Base-by-base conservation (phyloP, 345 rosid species). In the Excoecaria agallocha region DNA sequence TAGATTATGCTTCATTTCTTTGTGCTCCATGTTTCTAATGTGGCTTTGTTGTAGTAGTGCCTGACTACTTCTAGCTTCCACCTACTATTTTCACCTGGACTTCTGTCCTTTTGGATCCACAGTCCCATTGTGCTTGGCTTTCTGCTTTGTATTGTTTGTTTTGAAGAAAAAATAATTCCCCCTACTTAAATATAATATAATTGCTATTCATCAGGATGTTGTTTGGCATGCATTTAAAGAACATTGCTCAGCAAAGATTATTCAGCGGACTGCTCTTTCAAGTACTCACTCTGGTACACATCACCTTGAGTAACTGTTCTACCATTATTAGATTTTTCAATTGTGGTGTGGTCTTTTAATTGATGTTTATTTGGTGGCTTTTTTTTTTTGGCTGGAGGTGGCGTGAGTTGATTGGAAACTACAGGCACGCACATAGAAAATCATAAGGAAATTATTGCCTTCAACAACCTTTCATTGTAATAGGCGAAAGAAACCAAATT, bases 191-290 rank as follows among this genome's bases (percentile, higher is more conserved):
- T 12, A 38, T 68, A 24, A 17, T 72, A 39, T 61, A 12, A 48
- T 68, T 76, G 51, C 15, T 56, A 16, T 74, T 65, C 61, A 79
- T 62, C 85, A 94, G 97, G 90, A 84, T 82, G 76, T 92, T 73
- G 83, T 90, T 72, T 78, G 85, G 87, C 82, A 76, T 80, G 96
- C 86, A 76, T 88, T 92, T 70, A 71, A 76, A 35, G 86, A 89
- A 85, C 83, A 57, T 39, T 92, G 94, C 71, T 79, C 87, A 3
- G 97, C 91, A 8, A 91, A 86, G 89, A 83, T 92, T 87, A 73
- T 90, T 54, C 89, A 79, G 50, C 72, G 30, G 46, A 82, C 86
- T 81, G 75, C 87, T 70, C 71, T 50, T 81, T 80, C 85, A 52
- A 82, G 80, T 71, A 87, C 90, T 62, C 80, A 85, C 72, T 83